Evolutionary conservation across 1,139 yeast genomes (phyloP).

Genomic region (Hanseniaspora uvarum): DNA sequence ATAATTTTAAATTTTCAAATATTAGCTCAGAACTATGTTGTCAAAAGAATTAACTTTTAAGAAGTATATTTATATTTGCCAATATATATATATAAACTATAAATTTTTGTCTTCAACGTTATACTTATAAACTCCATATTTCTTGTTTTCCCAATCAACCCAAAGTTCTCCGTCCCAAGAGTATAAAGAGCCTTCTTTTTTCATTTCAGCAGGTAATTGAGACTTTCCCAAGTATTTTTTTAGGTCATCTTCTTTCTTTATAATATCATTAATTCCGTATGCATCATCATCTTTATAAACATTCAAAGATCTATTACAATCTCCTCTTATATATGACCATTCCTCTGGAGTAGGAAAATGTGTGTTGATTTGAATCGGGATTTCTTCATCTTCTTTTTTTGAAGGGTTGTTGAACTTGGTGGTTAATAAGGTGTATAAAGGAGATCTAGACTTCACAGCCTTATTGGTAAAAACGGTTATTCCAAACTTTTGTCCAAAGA

Average conservation of each 20-base stretch:
- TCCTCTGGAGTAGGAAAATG: slow-evolving; percentile 12
- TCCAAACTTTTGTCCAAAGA: slow-evolving; percentile 11
- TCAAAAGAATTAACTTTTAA: slow-evolving; percentile 49
- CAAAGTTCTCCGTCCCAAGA: slow-evolving; percentile 17
- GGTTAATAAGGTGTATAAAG: slow-evolving; percentile 1
- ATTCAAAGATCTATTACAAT: slow-evolving; percentile 15
- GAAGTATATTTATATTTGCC: background rate
- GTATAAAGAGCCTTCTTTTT: slow-evolving; percentile 4
- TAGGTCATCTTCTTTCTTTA: slow-evolving; percentile 4
- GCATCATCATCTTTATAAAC: slow-evolving; percentile 13
- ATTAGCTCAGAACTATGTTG: slow-evolving; percentile 80
- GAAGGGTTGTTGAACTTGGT: slow-evolving; percentile 16
- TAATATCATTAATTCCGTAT: slow-evolving; percentile 7
- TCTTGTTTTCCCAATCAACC: slow-evolving; percentile 19
- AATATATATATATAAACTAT: background rate
- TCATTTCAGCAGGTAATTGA: slow-evolving; percentile 1
- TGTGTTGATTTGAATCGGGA: slow-evolving; percentile 12
- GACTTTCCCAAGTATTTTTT: slow-evolving; percentile 1
- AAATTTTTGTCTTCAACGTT: background rate
- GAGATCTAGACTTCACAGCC: slow-evolving; percentile 14
- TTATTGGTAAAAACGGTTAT: slow-evolving; percentile 13
- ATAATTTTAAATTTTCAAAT: slow-evolving; percentile 71
- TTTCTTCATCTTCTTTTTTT: slow-evolving; percentile 7
- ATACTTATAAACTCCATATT: slow-evolving; percentile 15
- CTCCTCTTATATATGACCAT: slow-evolving; percentile 12